Percentiles rank a stretch among this genome's conserved stretches.
phyloP scores from a whole-genome alignment of 1,284 basidiomycete genomes.

The Schizophyllum amplum region DNA sequence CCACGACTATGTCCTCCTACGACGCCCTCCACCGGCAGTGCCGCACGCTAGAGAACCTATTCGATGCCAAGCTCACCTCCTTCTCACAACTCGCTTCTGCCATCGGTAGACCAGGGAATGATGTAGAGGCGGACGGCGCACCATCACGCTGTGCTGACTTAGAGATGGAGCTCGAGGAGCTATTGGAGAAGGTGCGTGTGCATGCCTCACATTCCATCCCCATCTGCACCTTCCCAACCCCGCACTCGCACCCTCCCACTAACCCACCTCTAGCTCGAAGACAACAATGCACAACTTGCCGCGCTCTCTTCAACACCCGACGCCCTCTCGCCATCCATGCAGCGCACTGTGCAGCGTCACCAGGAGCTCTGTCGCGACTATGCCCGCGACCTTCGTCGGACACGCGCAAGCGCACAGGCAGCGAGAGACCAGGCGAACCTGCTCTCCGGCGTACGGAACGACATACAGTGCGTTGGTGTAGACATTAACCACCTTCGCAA shows the following conservation, averaged over 20 bases:
- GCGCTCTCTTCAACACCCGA: conserved; percentile 67
- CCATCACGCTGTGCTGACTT: conserved; percentile 70
- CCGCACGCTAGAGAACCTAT: conserved; percentile 83
- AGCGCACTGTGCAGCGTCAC: conserved; percentile 86
- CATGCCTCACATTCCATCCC: not conserved
- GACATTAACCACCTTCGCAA: not conserved
- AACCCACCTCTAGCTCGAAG: conserved; percentile 54
- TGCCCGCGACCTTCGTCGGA: conserved; percentile 72
- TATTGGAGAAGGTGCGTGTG: conserved; percentile 75
- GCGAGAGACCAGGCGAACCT: conserved; percentile 85
- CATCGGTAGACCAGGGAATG: conserved; percentile 55
- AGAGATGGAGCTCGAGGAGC: conserved; percentile 79
- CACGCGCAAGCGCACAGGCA: conserved; percentile 77
- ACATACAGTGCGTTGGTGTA: conserved; percentile 73
- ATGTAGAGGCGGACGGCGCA: conserved; percentile 66
- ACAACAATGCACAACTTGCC: conserved; percentile 73
- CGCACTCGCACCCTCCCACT: conserved; percentile 12
- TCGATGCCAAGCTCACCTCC: conserved; percentile 84
- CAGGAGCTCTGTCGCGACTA: conserved; percentile 88
- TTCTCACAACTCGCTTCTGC: conserved; percentile 82
- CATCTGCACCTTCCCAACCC: not conserved
- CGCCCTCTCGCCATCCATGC: conserved; percentile 76
- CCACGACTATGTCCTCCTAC: conserved; percentile 27
- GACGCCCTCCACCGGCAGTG: conserved; percentile 81
- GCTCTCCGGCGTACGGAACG: conserved; percentile 87